Conservation (phyloP, 768 basidiomycete genomes). For the Leccinellum albellum region DNA sequence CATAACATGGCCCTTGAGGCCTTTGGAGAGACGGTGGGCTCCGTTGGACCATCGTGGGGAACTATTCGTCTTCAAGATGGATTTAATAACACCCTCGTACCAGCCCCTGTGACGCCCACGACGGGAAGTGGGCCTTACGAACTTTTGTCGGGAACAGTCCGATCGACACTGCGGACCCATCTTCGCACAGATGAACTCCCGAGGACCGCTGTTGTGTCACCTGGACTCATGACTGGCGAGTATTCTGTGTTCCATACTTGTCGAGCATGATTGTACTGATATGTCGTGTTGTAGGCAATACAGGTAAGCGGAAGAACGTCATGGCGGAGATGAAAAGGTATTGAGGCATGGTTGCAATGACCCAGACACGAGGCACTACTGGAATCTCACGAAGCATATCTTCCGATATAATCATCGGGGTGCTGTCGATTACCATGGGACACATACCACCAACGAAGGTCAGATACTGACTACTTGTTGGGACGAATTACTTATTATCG, state of each 20-base stretch:
- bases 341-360: slow-evolving; percentile 12
- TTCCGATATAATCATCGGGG: slow-evolving; percentile 43
- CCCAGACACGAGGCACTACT: slow-evolving; percentile 43
- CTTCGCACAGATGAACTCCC: slow-evolving; percentile 24
- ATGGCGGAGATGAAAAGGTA: slow-evolving; percentile 17
- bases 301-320: slow-evolving; percentile 18
- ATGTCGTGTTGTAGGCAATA: slow-evolving; percentile 14
- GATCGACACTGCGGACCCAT: slow-evolving; percentile 34
- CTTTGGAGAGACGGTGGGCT: slow-evolving; percentile 34
- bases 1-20: slow-evolving; percentile 41
- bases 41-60: slow-evolving; percentile 30
- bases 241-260: not conserved
- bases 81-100: slow-evolving; percentile 32
- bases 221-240: slow-evolving; percentile 28
- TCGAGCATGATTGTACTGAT: slow-evolving; percentile 2
- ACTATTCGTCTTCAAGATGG: slow-evolving; percentile 37
- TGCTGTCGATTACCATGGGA: slow-evolving; percentile 32
- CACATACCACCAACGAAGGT: slow-evolving; percentile 31
- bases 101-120: slow-evolving; percentile 43
- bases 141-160: slow-evolving; percentile 43
- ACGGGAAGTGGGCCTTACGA: slow-evolving; percentile 34
- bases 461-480: not conserved
- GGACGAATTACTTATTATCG: slow-evolving; percentile 7
- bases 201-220: slow-evolving; percentile 32
- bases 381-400: slow-evolving; percentile 44